phyloP scores from a whole-genome alignment of 768 basidiomycete genomes.

The Hemileccinum rubropunctum region DNA sequence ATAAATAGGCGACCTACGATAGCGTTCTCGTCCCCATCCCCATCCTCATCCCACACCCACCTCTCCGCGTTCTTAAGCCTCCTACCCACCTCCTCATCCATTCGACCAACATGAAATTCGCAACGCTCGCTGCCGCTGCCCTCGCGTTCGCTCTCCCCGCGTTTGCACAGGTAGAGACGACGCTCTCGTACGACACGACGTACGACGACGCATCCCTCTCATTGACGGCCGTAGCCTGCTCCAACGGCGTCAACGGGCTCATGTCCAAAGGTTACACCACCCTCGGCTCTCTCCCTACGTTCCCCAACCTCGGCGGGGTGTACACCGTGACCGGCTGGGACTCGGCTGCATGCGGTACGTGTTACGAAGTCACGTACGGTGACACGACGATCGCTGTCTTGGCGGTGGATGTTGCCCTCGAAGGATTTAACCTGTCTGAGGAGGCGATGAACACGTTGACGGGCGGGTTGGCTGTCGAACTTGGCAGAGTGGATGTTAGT shows the following conservation, averaged over 20 bases:
- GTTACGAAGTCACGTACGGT: constrained; percentile 29
- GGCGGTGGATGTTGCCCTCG: constrained; percentile 27
- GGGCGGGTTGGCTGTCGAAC: constrained; percentile 39
- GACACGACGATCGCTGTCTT: constrained; percentile 16
- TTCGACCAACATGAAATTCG: constrained; percentile 25
- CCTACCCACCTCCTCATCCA: not conserved
- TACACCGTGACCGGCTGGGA: constrained; percentile 31
- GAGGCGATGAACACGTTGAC: constrained; percentile 57
- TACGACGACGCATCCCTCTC: constrained; percentile 27
- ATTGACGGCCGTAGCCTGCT: constrained; percentile 29
- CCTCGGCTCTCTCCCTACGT: constrained; percentile 30
- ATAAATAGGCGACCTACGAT: constrained; percentile 12
- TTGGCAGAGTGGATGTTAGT: constrained; percentile 48
- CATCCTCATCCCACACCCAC: not conserved
- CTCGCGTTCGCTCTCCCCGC: constrained; percentile 16
- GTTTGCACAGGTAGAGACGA: constrained; percentile 12
- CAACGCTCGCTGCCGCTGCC: constrained; percentile 3
- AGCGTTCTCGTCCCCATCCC: not conserved
- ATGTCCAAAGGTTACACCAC: constrained; percentile 31
- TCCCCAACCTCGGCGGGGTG: constrained; percentile 34
- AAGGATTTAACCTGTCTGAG: constrained; percentile 48
- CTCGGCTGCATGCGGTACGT: constrained; percentile 33
- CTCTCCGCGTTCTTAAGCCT: not conserved
- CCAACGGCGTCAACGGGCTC: constrained; percentile 33
- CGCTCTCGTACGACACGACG: constrained; percentile 29